Base-by-base conservation (phyloP, 2,329 filamentous ascomycete genomes). In the Sphaceloma murrayae region DNA sequence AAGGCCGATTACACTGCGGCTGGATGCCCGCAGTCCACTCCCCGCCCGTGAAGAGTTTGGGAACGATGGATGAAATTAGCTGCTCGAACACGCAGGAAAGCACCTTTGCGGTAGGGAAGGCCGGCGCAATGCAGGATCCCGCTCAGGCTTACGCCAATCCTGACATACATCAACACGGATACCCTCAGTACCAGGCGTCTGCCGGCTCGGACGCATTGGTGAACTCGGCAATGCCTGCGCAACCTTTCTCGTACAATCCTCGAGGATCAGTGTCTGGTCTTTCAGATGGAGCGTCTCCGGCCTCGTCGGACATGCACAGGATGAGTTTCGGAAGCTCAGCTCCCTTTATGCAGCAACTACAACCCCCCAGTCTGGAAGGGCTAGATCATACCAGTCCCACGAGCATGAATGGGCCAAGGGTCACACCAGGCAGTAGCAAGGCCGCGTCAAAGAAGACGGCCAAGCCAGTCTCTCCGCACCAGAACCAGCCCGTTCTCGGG, bases 231-330 rank as follows among this genome's bases (percentile, higher is more conserved):
- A 34, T 45, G 18, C 31, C 19, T n/a, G 31, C 14, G n/a, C 42
- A 45, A 24, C 16, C 16, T n/a, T 43, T 32, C 29, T 18, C 7
- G 5, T 34, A 30, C 9, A 32, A 32, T n/a, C 16, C 9, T 7
- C 27, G 27, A 32, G 16, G 14, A 9, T 44, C 44, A 4, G 53
- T 48, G 49, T 53, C 49, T 18, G 39, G 38, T 24, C 45, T 49
- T 21, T 56, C 43, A 51, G 49, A 48, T 42, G 2, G 48, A 51
- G 48, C 61, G 44, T 49, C 48, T 31, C 61, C 59, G 47, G 51
- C 56, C 53, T 62, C 48, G 64, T 61, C 43, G 9, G 27, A 55
- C 21, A 49, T 46, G 13, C 55, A 60, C 38, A 51, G 57, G 13
- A 50, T 56, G 39, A 59, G 59, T 38, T 48, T 59, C 32, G 50